These are phyloP conservation scores for Ascoidea tarda DNA, from an alignment of 805 yeast genomes.

Conservation along the genomic window DNA sequence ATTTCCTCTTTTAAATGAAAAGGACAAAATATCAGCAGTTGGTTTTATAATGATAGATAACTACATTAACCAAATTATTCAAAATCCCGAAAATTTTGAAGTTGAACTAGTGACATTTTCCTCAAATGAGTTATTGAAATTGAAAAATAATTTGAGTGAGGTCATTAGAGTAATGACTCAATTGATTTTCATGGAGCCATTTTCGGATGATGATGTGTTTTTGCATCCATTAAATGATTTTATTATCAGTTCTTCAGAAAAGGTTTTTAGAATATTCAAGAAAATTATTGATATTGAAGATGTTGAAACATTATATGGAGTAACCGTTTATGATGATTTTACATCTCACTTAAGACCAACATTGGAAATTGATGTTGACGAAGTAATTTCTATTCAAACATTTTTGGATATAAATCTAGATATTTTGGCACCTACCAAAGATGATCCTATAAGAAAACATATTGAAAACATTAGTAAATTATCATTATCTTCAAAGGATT, in stretches of 20 bases:
- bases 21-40: slow-evolving; percentile 47
- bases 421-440: slow-evolving; percentile 27
- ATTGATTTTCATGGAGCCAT: slow-evolving; percentile 52
- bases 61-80: slow-evolving; percentile 32
- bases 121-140: slow-evolving; percentile 14
- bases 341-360: slow-evolving; percentile 28
- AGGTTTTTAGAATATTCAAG: slow-evolving; percentile 29
- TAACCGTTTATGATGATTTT: slow-evolving; percentile 59
- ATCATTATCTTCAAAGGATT: slow-evolving; percentile 14
- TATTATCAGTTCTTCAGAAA: slow-evolving; percentile 35
- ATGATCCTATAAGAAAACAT: slow-evolving; percentile 26
- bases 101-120: slow-evolving; percentile 18
- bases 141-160: slow-evolving; percentile 35
- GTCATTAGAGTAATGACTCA: slow-evolving; percentile 50
- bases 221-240: slow-evolving; percentile 73
- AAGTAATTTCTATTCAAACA: slow-evolving; percentile 29
- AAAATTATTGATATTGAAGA: slow-evolving; percentile 39
- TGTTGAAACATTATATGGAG: slow-evolving; percentile 44
- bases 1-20: slow-evolving; percentile 45
- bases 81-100: slow-evolving; percentile 44
- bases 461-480: not conserved
- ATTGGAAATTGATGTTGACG: slow-evolving; percentile 28
- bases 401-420: slow-evolving; percentile 28
- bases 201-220: slow-evolving; percentile 45
- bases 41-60: slow-evolving; percentile 49